phyloP scores from a whole-genome alignment of 2,329 filamentous ascomycete species.

The Ascochyta clinopodiicola region DNA sequence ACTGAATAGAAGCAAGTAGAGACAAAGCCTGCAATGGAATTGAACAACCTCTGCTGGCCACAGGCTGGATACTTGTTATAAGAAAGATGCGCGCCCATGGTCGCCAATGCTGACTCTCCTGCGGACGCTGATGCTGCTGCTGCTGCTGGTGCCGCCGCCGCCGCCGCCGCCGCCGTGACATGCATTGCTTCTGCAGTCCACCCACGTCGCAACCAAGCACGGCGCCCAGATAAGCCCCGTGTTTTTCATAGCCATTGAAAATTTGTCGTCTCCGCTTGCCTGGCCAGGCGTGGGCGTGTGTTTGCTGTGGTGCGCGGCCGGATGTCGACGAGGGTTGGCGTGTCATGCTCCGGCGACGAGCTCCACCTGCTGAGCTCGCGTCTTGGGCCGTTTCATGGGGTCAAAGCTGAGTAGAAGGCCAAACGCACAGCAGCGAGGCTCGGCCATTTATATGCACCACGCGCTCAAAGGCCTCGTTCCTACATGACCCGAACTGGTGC shows the following conservation, averaged over 20 bases:
- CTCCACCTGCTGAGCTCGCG: conserved; percentile 21
- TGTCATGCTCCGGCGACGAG: conserved; percentile 24
- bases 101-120: too few species aligned
- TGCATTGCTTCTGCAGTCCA: conserved; percentile 14
- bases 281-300: conserved; percentile 20
- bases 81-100: background rate
- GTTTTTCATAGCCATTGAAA: conserved; percentile 35
- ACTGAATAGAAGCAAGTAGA: background rate
- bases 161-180: conserved; percentile 19
- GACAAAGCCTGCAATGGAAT: conserved; percentile 7
- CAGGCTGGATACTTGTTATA: conserved; percentile 5
- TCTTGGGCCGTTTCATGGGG: conserved; percentile 28
- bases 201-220: conserved; percentile 30
- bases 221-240: conserved; percentile 38
- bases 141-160: conserved; percentile 1
- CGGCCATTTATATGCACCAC: conserved; percentile 33
- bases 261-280: conserved; percentile 27
- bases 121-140: background rate
- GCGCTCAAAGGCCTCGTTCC: conserved; percentile 24
- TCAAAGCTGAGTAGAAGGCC: conserved; percentile 25
- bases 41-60: conserved; percentile 8
- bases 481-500: conserved; percentile 33
- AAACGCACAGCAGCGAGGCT: conserved; percentile 21
- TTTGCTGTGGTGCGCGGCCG: conserved; percentile 33
- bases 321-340: conserved; percentile 20